Evolutionary conservation across 495 filamentous ascomycete genomes (phyloP).

Genomic region (Penicillium arizonense): DNA sequence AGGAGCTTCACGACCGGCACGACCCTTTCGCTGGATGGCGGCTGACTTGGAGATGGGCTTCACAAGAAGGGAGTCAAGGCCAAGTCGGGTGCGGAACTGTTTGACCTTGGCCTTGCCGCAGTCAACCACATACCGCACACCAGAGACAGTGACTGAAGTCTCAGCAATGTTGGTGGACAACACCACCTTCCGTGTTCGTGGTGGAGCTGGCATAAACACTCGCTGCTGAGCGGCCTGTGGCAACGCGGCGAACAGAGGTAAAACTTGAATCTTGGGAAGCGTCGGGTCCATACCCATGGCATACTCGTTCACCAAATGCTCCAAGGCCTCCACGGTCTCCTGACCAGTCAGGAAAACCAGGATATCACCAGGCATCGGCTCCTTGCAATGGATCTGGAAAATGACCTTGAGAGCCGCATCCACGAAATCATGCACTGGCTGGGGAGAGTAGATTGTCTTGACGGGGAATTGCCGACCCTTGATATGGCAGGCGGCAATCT

Average conservation of each 20-base stretch:
- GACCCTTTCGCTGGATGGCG: slow-evolving; percentile 86
- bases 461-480: slow-evolving; percentile 89
- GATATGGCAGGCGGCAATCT: slow-evolving; percentile 64
- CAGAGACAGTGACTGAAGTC: slow-evolving; percentile 93
- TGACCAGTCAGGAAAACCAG: slow-evolving; percentile 92
- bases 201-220: slow-evolving; percentile 76
- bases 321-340: slow-evolving; percentile 83
- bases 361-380: slow-evolving; percentile 90
- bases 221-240: slow-evolving; percentile 77
- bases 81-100: slow-evolving; percentile 80
- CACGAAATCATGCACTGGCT: slow-evolving; percentile 78
- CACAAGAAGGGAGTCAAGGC: slow-evolving; percentile 85
- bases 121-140: slow-evolving; percentile 88
- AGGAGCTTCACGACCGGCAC: slow-evolving; percentile 87
- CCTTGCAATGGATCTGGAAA: slow-evolving; percentile 84
- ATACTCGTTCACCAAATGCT: slow-evolving; percentile 78
- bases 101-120: slow-evolving; percentile 93
- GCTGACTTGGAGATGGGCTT: slow-evolving; percentile 93
- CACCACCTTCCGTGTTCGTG: slow-evolving; percentile 81
- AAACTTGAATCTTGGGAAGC: slow-evolving; percentile 69
- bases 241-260: slow-evolving; percentile 73
- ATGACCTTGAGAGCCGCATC: slow-evolving; percentile 78
- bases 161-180: slow-evolving; percentile 97
- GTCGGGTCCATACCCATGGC: slow-evolving; percentile 65
- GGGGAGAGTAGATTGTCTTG: slow-evolving; percentile 70